Conservation (phyloP, 164 flowering plant genomes). For the Platanus orientalis region DNA sequence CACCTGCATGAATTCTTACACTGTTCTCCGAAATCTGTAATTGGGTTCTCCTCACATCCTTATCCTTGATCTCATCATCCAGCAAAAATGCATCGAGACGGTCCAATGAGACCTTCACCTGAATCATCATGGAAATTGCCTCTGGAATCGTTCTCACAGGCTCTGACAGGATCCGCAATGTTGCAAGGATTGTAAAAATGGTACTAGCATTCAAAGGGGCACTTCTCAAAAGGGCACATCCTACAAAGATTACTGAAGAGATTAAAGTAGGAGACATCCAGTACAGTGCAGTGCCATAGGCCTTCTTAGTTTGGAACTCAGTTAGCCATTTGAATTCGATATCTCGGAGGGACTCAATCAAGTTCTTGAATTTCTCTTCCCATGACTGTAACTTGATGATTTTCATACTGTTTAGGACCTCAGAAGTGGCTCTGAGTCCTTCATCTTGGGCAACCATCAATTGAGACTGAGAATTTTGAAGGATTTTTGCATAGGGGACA, state of each 20-base stretch:
- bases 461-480: conserved; percentile 47
- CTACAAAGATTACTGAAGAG: conserved; percentile 60
- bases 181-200: conserved; percentile 66
- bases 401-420: too few relatives aligned
- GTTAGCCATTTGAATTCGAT: conserved; percentile 64
- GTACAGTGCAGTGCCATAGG: conserved; percentile 43
- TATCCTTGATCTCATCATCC: too few relatives aligned
- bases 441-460: too few relatives aligned
- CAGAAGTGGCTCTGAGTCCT: too few relatives aligned
- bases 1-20: too few relatives aligned
- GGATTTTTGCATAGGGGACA: conserved; percentile 64
- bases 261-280: too few relatives aligned
- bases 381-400: conserved; percentile 92
- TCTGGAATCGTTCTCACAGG: conserved; percentile 74
- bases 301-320: conserved; percentile 35
- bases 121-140: conserved; percentile 58
- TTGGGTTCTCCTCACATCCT: too few relatives aligned
- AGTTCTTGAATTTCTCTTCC: conserved; percentile 71
- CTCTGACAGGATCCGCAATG: conserved; percentile 54
- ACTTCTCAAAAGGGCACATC: conserved; percentile 41
- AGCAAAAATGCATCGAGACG: too few relatives aligned
- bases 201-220: conserved; percentile 66
- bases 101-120: too few relatives aligned
- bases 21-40: too few relatives aligned
- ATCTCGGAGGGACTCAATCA: conserved; percentile 47